A percentile compares a stretch with the other conserved stretches of the same genome.
phyloP scores from a whole-genome alignment of 495 filamentous ascomycete genomes.

The Penicillium simplicissimum region DNA sequence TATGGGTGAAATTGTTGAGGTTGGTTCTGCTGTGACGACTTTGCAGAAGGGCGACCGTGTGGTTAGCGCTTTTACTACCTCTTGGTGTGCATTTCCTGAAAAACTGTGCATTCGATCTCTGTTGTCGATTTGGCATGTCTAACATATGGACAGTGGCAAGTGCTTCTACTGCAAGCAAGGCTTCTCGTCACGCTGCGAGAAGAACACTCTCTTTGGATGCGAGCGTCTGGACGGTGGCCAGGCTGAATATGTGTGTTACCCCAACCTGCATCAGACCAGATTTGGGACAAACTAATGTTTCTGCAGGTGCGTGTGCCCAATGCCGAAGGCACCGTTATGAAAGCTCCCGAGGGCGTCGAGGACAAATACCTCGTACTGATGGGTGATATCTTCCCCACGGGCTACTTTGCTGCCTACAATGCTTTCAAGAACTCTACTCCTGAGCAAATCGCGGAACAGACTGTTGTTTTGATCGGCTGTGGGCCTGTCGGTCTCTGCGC shows the following conservation, averaged over 20 bases:
- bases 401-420: slow-evolving; percentile 85
- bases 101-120: neutral
- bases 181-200: slow-evolving; percentile 80
- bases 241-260: slow-evolving; percentile 68
- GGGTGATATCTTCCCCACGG: slow-evolving; percentile 60
- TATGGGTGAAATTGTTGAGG: slow-evolving; percentile 69
- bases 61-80: slow-evolving; percentile 82
- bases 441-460: slow-evolving; percentile 65
- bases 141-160: slow-evolving; percentile 53
- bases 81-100: slow-evolving; percentile 61
- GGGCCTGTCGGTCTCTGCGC: slow-evolving; percentile 90
- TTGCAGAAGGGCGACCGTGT: slow-evolving; percentile 76
- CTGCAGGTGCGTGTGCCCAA: slow-evolving; percentile 71
- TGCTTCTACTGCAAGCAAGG: slow-evolving; percentile 92
- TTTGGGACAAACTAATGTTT: neutral
- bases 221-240: slow-evolving; percentile 78
- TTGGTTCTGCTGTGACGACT: slow-evolving; percentile 66
- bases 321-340: slow-evolving; percentile 80
- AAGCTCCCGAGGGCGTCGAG: slow-evolving; percentile 71
- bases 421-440: slow-evolving; percentile 68
- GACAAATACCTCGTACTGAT: slow-evolving; percentile 78
- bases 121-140: slow-evolving; percentile 4
- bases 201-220: slow-evolving; percentile 73
- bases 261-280: neutral
- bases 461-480: slow-evolving; percentile 83